Evolutionary conservation across 2,329 filamentous ascomycete species (phyloP), one percentile per base, ranked within the genome.

Genomic region (Aspergillus spinulosporus): DNA sequence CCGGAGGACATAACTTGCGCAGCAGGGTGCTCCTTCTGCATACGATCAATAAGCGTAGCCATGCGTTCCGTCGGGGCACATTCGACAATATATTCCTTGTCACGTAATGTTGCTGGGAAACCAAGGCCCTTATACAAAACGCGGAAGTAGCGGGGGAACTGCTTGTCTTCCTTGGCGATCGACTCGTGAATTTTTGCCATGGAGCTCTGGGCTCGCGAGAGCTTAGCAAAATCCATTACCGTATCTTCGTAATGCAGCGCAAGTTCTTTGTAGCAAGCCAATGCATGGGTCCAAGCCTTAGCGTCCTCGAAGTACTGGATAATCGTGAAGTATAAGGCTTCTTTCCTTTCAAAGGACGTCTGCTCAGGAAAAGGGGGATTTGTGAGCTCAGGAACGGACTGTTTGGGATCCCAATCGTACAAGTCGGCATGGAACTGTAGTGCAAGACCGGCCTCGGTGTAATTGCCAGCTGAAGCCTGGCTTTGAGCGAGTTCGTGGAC

Each of bases 231-330:
- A 74, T 99, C 94, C 72, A 92, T 96, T 0, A 89, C 77, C 58
- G 92, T 96, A 63, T 83, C 85, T 76, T 96, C 92, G 70, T 97
- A 99, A 73, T 97, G 92, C n/a, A 80, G 76, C 47, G 92, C 89
- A 50, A 99, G 85, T 74, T 99, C 93, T 69, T 89, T 89, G 74
- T 99, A 97, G 2, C 90, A 90, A 4, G 86, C 83, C 42, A 99
- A 77, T 1, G 92, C 93, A 71, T 90, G 90, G 66, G 89, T 88
- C 93, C 93, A 97, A 0, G 91, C 91, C 69, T 91, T 88, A n/a
- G 92, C 92, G 58, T 95, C 91, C 69, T 97, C 93, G 62, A 94
- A 97, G 70, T 93, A 83, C 72, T 92, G 92, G 71, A 97, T 96
- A 82, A 97, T 96, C 63, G 92, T 85, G 67, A 97, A 95, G 75